phyloP scores from a whole-genome alignment of 2,329 filamentous ascomycete genomes.

The Immersiporthe knoxdaviesiana region DNA sequence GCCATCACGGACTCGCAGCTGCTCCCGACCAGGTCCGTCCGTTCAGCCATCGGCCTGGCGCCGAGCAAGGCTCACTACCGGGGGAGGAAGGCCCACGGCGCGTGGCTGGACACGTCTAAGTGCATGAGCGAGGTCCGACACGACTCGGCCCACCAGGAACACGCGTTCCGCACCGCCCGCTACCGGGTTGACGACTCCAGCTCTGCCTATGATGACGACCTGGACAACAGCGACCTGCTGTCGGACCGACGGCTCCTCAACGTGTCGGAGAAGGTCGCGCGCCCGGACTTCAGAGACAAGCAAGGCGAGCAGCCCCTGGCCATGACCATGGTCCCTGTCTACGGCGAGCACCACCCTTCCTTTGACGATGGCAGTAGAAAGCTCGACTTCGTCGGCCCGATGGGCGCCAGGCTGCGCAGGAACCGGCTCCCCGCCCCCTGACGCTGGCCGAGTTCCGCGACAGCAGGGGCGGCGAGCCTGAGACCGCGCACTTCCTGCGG shows the following conservation, averaged over 20 bases:
- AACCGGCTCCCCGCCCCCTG: neutral
- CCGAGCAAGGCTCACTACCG: slow-evolving; percentile 13
- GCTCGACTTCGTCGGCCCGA: slow-evolving; percentile 8
- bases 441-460: slow-evolving; percentile 11
- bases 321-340: slow-evolving; percentile 23
- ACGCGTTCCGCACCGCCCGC: slow-evolving; percentile 1
- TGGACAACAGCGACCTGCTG: neutral
- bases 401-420: neutral
- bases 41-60: slow-evolving; percentile 20
- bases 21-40: slow-evolving; percentile 12
- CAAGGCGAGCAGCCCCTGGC: slow-evolving; percentile 13
- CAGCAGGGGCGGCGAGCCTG: neutral
- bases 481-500: slow-evolving; percentile 14
- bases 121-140: slow-evolving; percentile 21
- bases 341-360: slow-evolving; percentile 17
- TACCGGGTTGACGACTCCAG: neutral
- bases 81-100: slow-evolving; percentile 17
- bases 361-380: neutral
- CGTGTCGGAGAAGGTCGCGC: slow-evolving; percentile 2
- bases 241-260: neutral
- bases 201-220: slow-evolving; percentile 1
- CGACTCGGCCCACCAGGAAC: slow-evolving; percentile 20
- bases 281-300: slow-evolving; percentile 4
- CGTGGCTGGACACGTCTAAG: slow-evolving; percentile 25
- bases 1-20: slow-evolving; percentile 25